Evolutionary conservation across 1,139 yeast genomes (phyloP).

Genomic region (Blastobotrys indianensis): DNA sequence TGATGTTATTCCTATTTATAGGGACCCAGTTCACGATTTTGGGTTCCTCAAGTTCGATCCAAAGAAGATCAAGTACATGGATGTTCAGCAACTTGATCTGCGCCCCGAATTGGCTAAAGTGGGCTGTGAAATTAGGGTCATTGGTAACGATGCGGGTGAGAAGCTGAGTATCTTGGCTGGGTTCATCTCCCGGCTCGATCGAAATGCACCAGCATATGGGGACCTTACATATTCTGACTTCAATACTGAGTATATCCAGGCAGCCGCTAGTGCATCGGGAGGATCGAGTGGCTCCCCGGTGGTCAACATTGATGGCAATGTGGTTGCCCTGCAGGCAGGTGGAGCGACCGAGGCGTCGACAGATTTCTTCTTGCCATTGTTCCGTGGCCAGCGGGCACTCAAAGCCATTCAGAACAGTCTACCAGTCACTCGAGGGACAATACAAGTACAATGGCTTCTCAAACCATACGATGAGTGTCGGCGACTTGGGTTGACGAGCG

Average conservation of each 20-base stretch:
- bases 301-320: conserved; percentile 78
- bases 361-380: conserved; percentile 83
- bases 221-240: conserved; percentile 86
- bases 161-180: conserved; percentile 85
- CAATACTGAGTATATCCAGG: conserved; percentile 93
- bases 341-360: conserved; percentile 90
- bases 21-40: conserved; percentile 73
- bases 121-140: conserved; percentile 88
- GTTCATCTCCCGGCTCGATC: conserved; percentile 80
- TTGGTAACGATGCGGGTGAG: conserved; percentile 96
- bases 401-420: conserved; percentile 55
- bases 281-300: conserved; percentile 97
- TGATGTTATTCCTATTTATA: conserved; percentile 59
- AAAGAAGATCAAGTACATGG: conserved; percentile 62
- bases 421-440: conserved; percentile 74
- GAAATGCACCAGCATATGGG: conserved; percentile 95
- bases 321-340: conserved; percentile 91
- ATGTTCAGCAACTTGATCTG: conserved; percentile 57
- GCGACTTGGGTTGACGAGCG: conserved; percentile 74
- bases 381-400: conserved; percentile 76
- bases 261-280: conserved; percentile 93
- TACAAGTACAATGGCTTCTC: conserved; percentile 84
- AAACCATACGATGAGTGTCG: conserved; percentile 89
- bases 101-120: conserved; percentile 80
- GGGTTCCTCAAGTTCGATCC: conserved; percentile 82